Evolutionary conservation across 768 basidiomycete species (phyloP), one percentile per base, ranked within the genome.

Genomic region (Clitopilus hobsonii): DNA sequence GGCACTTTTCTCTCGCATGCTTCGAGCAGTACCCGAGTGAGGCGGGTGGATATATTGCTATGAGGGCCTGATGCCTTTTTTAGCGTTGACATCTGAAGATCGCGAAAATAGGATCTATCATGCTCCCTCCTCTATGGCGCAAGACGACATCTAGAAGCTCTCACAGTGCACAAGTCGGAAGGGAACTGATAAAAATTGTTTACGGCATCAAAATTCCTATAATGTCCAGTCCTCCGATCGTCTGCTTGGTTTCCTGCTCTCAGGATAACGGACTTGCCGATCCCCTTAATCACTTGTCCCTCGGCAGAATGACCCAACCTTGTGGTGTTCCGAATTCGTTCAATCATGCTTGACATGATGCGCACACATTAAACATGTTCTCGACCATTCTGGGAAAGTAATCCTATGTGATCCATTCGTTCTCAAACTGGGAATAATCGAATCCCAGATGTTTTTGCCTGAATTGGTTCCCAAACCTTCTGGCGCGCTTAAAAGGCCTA

Each of bases 281-380:
- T 63, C 58, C 56, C 56, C 56, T 55, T 61, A 56, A 60, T 65
- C 60, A 53, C 54, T 53, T 54, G 49, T 55, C 58, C 58, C 56
- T 65, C 65, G 66, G 66, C 58, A 65, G 59, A 64, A 62, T 51
- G 56, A 47, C 45, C 57, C 53, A 60, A 45, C 64, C 63, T 60
- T 55, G 57, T 67, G 66, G 63, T 58, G 57, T 55, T 38, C 55
- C 57, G 53, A 27, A 38, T 51, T 53, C 51, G 54, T 38, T 38
- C 54, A 55, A 59, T 58, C 61, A 55, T 54, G 56, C 38, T 56
- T 61, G 60, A 59, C 57, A 54, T 61, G 58, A 59, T 59, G 58
- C 60, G 56, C 56, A 38, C 18, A 38, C 53, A 56, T 56, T 57
- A 57, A 54, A 55, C 51, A 53, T 38, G 58, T 61, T 59, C 62